These are phyloP conservation scores for Phytophthora multivora DNA, from an alignment of 352 stramenopile genomes.

Conservation along the genomic window DNA sequence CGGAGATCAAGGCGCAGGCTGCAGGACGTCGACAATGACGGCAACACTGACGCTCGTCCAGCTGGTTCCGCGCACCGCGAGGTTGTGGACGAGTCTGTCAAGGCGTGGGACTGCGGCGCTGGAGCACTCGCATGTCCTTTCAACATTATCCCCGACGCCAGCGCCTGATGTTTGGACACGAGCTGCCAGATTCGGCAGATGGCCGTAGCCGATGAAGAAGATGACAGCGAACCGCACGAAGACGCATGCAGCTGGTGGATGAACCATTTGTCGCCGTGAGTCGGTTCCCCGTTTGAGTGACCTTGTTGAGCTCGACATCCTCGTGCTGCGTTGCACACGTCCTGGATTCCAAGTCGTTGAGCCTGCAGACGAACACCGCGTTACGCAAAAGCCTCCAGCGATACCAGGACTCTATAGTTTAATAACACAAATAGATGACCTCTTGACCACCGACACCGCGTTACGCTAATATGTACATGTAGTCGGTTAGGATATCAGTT, in stretches of 20 bases:
- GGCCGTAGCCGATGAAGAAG: constrained; percentile 1
- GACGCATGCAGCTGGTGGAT: constrained; percentile 15
- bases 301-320: not conserved
- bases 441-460: too few relatives aligned
- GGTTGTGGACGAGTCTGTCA: constrained; percentile 9
- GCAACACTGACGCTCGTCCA: not conserved
- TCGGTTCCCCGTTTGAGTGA: constrained; percentile 8
- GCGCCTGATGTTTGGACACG: constrained; percentile 1
- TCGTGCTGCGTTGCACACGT: constrained; percentile 8
- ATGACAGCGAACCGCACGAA: not conserved
- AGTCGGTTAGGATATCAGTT: not conserved
- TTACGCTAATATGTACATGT: constrained; percentile 1
- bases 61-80: constrained; percentile 12
- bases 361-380: constrained; percentile 2
- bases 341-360: constrained; percentile 1
- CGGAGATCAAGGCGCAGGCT: too few relatives aligned
- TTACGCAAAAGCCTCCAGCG: too few relatives aligned
- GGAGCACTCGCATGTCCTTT: constrained; percentile 3
- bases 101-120: constrained; percentile 4
- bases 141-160: not conserved
- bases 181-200: constrained; percentile 4
- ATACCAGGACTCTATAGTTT: too few relatives aligned
- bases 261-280: not conserved
- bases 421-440: too few relatives aligned
- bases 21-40: constrained; percentile 1